Evolutionary conservation across 2,329 filamentous ascomycete genomes (phyloP).

Genomic region (Monosporascus ibericus): DNA sequence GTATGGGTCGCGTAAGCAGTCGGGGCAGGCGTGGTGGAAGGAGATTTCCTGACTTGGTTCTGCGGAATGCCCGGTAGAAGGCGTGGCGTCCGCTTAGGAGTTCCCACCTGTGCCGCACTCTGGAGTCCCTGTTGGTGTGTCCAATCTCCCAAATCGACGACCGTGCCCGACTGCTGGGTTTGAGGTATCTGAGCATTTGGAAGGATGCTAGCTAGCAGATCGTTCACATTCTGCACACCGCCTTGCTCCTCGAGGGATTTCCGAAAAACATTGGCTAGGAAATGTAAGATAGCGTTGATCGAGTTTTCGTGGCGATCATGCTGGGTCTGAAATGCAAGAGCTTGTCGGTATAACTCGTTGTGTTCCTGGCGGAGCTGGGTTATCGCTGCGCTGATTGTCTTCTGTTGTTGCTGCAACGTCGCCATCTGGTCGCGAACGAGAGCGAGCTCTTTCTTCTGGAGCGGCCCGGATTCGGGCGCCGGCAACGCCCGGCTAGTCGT

Average conservation of each 20-base stretch:
- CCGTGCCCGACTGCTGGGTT: slow-evolving; percentile 44
- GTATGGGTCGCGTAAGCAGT: slow-evolving; percentile 21
- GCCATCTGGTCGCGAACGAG: slow-evolving; percentile 74
- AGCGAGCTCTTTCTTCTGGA: slow-evolving; percentile 67
- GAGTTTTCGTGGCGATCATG: slow-evolving; percentile 97
- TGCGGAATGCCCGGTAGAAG: slow-evolving; percentile 49
- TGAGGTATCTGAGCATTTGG: slow-evolving; percentile 45
- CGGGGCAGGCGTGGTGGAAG: slow-evolving; percentile 23
- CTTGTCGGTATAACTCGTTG: slow-evolving; percentile 80
- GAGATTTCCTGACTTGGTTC: slow-evolving; percentile 23
- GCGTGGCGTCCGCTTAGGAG: slow-evolving; percentile 46
- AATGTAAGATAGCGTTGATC: slow-evolving; percentile 97
- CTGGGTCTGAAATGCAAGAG: slow-evolving; percentile 79
- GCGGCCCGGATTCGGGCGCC: slow-evolving; percentile 38
- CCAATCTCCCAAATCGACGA: slow-evolving; percentile 57
- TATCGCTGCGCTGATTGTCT: slow-evolving; percentile 78
- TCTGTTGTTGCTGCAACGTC: slow-evolving; percentile 79
- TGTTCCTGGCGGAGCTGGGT: slow-evolving; percentile 77
- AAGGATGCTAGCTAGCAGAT: slow-evolving; percentile 75
- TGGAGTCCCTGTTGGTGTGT: slow-evolving; percentile 40
- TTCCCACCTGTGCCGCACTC: slow-evolving; percentile 30
- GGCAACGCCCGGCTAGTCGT: slow-evolving; percentile 31
- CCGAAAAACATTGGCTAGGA: slow-evolving; percentile 93
- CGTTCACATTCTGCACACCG: slow-evolving; percentile 68
- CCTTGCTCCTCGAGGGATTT: slow-evolving; percentile 84